Evolutionary conservation across 257 asterid genomes (phyloP).

Genomic region (Osmanthus fragrans): DNA sequence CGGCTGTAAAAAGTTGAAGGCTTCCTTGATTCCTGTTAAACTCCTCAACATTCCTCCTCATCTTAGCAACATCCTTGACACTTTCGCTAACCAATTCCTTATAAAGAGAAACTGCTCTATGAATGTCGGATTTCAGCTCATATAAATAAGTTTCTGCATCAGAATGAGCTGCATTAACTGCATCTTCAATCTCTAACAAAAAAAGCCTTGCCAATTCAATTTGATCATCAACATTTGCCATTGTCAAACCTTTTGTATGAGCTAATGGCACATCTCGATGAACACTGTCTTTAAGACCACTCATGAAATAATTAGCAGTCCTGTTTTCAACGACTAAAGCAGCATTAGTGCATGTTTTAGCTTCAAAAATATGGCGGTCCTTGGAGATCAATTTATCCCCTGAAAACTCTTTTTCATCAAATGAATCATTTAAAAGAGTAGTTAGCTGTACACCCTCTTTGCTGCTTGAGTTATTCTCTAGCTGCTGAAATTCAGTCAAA

Average conservation of each 20-base stretch:
- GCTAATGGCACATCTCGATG: constrained; percentile 18
- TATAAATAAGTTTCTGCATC: constrained; percentile 35
- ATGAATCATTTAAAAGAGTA: constrained; percentile 31
- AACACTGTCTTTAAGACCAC: constrained; percentile 21
- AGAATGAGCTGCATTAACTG: constrained; percentile 21
- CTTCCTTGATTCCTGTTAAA: constrained; percentile 27
- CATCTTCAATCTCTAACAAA: constrained; percentile 35
- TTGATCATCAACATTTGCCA: constrained; percentile 27
- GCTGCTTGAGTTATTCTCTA: constrained; percentile 32
- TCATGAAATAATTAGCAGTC: constrained; percentile 21
- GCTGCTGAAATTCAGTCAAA: constrained; percentile 61
- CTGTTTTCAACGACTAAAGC: constrained; percentile 25
- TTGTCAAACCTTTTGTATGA: constrained; percentile 20
- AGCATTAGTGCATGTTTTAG: constrained; percentile 23
- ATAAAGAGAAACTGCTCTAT: constrained; percentile 28
- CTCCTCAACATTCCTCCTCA: constrained; percentile 29
- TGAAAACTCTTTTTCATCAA: constrained; percentile 24
- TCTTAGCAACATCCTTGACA: constrained; percentile 31
- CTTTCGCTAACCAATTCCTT: constrained; percentile 35
- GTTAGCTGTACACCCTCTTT: constrained; percentile 37
- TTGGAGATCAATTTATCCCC: constrained; percentile 18
- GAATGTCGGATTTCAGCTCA: constrained; percentile 33
- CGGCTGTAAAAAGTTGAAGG: constrained; percentile 17
- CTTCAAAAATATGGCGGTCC: constrained; percentile 29
- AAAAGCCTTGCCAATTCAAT: constrained; percentile 30